These are phyloP conservation scores for Dryas integrifolia DNA, from an alignment of 331 rosid species.

Conservation along the genomic window DNA sequence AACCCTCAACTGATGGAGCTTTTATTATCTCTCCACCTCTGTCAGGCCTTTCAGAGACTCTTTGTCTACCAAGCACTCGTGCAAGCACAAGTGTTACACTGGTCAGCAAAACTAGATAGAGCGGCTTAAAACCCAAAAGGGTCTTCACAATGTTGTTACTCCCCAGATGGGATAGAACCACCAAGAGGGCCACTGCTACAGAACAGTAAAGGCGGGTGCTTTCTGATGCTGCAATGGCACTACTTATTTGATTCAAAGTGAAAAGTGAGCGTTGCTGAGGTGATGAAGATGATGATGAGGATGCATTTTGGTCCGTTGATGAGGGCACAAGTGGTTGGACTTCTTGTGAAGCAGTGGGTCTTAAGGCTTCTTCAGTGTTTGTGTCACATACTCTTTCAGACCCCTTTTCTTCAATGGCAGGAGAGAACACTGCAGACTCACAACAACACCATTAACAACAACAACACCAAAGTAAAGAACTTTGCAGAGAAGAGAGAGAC, in stretches of 20 bases:
- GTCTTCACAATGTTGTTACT: conserved; percentile 33
- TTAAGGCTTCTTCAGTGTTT: conserved; percentile 23
- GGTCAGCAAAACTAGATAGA: conserved; percentile 63
- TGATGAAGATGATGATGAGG: no score
- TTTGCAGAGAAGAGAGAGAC: conserved; percentile 1
- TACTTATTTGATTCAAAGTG: conserved; percentile 40
- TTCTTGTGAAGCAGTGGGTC: conserved; percentile 32
- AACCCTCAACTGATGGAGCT: conserved; percentile 19
- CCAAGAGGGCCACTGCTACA: conserved; percentile 45
- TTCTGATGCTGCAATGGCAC: conserved; percentile 55
- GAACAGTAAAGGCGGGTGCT: conserved; percentile 52
- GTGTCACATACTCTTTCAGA: conserved; percentile 14
- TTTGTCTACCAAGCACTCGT: conserved; percentile 33
- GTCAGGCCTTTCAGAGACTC: conserved; percentile 18
- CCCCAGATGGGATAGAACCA: conserved; percentile 47
- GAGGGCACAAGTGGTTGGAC: conserved; percentile 13
- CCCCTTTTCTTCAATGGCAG: conserved; percentile 26
- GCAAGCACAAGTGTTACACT: conserved; percentile 57
- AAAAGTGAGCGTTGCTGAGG: conserved; percentile 7
- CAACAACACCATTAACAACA: conserved; percentile 9
- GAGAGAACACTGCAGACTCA: conserved; percentile 41
- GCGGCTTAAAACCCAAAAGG: conserved; percentile 50
- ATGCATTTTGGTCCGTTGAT: conserved; percentile 22
- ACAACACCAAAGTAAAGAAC: background rate
- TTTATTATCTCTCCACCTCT: conserved; percentile 15